phyloP scores from a whole-genome alignment of 345 rosid genomes.

The Isatis tinctoria region DNA sequence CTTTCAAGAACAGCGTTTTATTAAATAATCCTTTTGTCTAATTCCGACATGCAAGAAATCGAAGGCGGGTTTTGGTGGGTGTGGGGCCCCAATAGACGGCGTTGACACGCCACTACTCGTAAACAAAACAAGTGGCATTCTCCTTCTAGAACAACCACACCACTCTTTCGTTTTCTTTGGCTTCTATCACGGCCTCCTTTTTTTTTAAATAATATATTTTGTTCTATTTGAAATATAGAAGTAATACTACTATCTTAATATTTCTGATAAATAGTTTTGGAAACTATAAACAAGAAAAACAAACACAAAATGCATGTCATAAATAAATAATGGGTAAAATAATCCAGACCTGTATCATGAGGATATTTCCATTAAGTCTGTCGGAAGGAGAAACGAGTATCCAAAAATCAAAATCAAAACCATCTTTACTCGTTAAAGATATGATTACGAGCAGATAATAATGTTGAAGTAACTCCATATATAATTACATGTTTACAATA shows the following conservation, averaged over 20 bases:
- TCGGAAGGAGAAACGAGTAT: not conserved
- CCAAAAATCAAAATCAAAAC: not conserved
- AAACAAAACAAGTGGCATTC: not conserved
- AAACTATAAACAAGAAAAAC: not conserved
- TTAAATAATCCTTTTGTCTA: not conserved
- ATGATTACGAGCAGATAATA: not conserved
- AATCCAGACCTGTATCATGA: not conserved
- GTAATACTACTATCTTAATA: not conserved
- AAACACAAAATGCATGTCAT: not conserved
- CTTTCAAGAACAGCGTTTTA: not conserved
- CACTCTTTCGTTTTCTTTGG: not conserved
- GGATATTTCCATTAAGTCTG: not conserved
- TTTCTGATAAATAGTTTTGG: not conserved
- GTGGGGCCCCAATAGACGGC: not conserved
- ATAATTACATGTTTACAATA: conserved; percentile 19
- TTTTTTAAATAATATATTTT: not conserved
- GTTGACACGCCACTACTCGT: not conserved
- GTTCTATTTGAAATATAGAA: not conserved
- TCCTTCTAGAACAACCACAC: not conserved
- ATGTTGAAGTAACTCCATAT: not conserved
- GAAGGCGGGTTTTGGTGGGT: not conserved
- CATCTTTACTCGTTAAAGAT: not conserved
- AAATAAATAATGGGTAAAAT: not conserved
- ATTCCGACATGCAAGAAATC: not conserved
- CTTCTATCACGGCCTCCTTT: not conserved